Percentiles rank a stretch among this genome's conserved stretches.
These are phyloP conservation scores for Talaromyces proteolyticus DNA, from an alignment of 495 filamentous ascomycete genomes.

Conservation along the genomic window DNA sequence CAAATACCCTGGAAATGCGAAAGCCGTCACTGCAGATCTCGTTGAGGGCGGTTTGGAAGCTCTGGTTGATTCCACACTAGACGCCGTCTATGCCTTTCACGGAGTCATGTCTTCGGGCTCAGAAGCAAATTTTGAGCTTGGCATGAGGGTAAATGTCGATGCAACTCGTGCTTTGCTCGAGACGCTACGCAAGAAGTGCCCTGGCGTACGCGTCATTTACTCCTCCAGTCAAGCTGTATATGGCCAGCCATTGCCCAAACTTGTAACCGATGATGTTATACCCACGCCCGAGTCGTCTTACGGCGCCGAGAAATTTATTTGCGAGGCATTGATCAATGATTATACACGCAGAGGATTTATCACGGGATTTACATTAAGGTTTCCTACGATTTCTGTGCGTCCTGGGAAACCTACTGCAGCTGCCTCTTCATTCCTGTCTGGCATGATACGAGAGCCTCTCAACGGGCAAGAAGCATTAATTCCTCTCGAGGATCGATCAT, in stretches of 20 bases:
- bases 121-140: constrained; percentile 66
- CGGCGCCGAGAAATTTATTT: constrained; percentile 69
- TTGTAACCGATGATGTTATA: constrained; percentile 47
- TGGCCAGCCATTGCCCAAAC: constrained; percentile 43
- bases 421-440: constrained; percentile 62
- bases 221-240: constrained; percentile 53
- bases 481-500: constrained; percentile 52
- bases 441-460: constrained; percentile 60
- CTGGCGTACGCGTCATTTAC: constrained; percentile 58
- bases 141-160: constrained; percentile 65
- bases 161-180: constrained; percentile 59
- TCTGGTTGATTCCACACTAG: constrained; percentile 44
- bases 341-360: constrained; percentile 61
- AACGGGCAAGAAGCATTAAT: constrained; percentile 56
- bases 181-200: constrained; percentile 44
- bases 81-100: constrained; percentile 70
- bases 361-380: constrained; percentile 58
- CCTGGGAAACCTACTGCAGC: constrained; percentile 64
- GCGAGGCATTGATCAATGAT: constrained; percentile 67
- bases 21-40: constrained; percentile 51
- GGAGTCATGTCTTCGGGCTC: constrained; percentile 75
- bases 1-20: constrained; percentile 48
- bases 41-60: constrained; percentile 37
- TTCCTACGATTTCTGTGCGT: constrained; percentile 67
- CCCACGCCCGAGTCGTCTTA: constrained; percentile 67